Evolutionary conservation across 2,329 filamentous ascomycete species (phyloP), one percentile per base, ranked within the genome.

Genomic region (Diaporthe amygdali): DNA sequence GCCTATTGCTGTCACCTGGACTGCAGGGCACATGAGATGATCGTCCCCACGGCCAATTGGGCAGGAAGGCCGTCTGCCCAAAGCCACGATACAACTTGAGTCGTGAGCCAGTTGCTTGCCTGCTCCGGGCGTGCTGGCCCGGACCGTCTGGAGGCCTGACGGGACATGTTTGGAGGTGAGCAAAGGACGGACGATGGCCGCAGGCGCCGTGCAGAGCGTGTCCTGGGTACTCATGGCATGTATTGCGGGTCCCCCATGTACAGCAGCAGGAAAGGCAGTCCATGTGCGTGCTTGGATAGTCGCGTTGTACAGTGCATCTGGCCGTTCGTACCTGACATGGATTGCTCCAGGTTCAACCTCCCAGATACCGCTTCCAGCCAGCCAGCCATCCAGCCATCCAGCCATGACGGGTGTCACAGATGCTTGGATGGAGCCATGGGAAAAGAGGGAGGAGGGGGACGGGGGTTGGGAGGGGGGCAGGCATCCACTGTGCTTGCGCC

Each of bases 291-390:
- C 52, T 49, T 32, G 9, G 51, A 59, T 49, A 15, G 32, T 56
- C 32, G 69, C 52, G 61, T 71, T 51, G 69, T 59, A 71, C 69
- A 52, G 54, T 68, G 63, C 34, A 54, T 32, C 55, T 54, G 25
- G 46, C 54, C 64, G 46, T 25, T 44, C 64, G 71, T 72, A 72
- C 71, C 71, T 72, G 61, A 61, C 71, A 72, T 72, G 71, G 71
- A 66, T 69, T 30, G 51, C 25, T 20, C 46, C 69, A 44, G 9
- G 32, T 41, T 71, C 54, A 41, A 71, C 20, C 46, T 63, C 52
- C 34, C 34, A 54, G 69, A 66, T 59, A 61, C 27, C 44, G 44
- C 46, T 46, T 37, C 59, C 39, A 30, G 49, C 32, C 52, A 63
- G 68, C 49, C 59, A 55, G 59, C 39, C 51, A 70, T 32, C 51